Conservation (phyloP, 2,329 filamentous ascomycete genomes). For the Diaporthe ilicicola region DNA sequence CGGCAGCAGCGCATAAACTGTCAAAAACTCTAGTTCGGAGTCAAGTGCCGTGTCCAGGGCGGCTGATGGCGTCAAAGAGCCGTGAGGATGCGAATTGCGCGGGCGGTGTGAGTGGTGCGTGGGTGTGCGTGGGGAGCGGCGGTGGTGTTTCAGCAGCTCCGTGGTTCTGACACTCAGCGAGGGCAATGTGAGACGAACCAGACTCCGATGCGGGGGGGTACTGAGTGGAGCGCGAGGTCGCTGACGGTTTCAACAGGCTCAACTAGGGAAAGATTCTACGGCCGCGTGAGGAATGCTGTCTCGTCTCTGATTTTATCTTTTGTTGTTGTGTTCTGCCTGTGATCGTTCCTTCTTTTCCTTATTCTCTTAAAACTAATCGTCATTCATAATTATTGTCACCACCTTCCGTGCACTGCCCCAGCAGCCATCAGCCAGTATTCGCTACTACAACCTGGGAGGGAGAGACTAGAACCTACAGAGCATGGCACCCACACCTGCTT, state of each 20-base stretch:
- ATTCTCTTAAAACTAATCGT: not conserved
- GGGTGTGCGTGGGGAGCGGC: no score
- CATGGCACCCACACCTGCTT: not conserved
- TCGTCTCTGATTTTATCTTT: not conserved
- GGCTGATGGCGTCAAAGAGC: slow-evolving; percentile 5
- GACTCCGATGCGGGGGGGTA: not conserved
- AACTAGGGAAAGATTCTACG: not conserved
- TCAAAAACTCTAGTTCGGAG: slow-evolving; percentile 19
- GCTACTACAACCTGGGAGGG: no score
- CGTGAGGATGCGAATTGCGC: not conserved
- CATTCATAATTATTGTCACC: not conserved
- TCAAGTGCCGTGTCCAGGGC: slow-evolving; percentile 18
- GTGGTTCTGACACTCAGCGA: slow-evolving; percentile 14
- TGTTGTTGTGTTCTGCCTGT: not conserved
- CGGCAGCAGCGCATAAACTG: not conserved
- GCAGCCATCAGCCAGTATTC: not conserved
- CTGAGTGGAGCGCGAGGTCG: not conserved
- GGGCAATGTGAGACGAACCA: slow-evolving; percentile 19
- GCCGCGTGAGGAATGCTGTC: not conserved
- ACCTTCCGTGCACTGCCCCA: not conserved
- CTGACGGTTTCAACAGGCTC: slow-evolving; percentile 10
- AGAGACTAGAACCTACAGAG: not conserved
- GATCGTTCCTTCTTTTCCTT: not conserved
- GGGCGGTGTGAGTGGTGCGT: not conserved
- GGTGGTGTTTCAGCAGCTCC: slow-evolving; percentile 19